These are phyloP conservation scores for Paraphoma chrysanthemicola DNA, from an alignment of 2,329 filamentous ascomycete genomes.

Conservation along the genomic window DNA sequence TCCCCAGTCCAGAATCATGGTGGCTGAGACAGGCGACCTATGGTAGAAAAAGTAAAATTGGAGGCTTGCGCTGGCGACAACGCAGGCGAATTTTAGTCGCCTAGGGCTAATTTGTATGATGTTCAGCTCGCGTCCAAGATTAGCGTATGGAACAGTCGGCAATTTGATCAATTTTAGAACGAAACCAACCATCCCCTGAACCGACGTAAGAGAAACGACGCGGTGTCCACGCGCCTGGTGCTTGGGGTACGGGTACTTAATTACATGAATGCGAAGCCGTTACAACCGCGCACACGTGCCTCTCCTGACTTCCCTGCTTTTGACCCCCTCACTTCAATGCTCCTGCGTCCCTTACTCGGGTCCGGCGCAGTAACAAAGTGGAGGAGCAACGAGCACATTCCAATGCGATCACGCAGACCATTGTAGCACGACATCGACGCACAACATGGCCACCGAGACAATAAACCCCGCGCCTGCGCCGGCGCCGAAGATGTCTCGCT, in stretches of 20 bases:
- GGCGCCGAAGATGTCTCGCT: constrained; percentile 61
- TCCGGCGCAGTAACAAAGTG: neutral
- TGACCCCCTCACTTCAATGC: constrained; percentile 21
- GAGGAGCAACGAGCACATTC: constrained; percentile 5
- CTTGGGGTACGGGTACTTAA: constrained; percentile 17
- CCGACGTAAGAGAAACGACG: constrained; percentile 6
- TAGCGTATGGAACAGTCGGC: constrained; percentile 13
- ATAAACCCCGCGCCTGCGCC: constrained; percentile 28
- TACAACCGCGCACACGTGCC: constrained; percentile 30
- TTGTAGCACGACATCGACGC: constrained; percentile 24
- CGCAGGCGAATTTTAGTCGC: constrained; percentile 1
- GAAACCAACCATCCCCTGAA: constrained; percentile 16
- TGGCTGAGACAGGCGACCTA: constrained; percentile 13
- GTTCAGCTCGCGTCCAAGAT: constrained; percentile 8
- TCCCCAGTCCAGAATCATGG: constrained; percentile 1
- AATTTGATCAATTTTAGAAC: constrained; percentile 5
- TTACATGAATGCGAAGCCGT: constrained; percentile 21
- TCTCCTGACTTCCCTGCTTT: constrained; percentile 6
- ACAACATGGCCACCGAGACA: constrained; percentile 44
- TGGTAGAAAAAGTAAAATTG: constrained; percentile 6
- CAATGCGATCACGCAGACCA: constrained; percentile 13
- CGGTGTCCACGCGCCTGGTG: constrained; percentile 10
- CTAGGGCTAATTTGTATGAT: neutral
- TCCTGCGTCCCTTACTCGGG: constrained; percentile 23
- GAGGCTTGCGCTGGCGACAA: neutral